These are phyloP conservation scores for Cajanus cajan DNA, from an alignment of 306 rosid species.

Conservation along the genomic window DNA sequence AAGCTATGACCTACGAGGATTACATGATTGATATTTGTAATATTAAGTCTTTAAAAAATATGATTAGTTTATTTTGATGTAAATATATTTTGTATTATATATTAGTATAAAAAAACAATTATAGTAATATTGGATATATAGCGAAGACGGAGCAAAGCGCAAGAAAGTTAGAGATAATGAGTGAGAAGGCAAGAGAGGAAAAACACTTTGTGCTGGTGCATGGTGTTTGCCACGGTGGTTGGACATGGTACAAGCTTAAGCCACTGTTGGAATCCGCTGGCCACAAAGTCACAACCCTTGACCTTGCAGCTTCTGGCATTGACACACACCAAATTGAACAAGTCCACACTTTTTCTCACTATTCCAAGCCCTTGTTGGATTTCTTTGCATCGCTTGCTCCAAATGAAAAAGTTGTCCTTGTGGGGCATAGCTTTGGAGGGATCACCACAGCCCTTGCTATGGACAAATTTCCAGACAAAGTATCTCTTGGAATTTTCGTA, in stretches of 20 bases:
- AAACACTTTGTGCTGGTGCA: slow-evolving; percentile 67
- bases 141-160: not conserved
- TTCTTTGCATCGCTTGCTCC: slow-evolving; percentile 43
- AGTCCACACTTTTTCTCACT: slow-evolving; percentile 38
- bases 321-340: slow-evolving; percentile 39
- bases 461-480: slow-evolving; percentile 52
- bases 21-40: too few species aligned
- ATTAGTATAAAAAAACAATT: too few species aligned
- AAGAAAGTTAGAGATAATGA: not conserved
- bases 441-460: slow-evolving; percentile 58
- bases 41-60: too few species aligned
- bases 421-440: slow-evolving; percentile 77
- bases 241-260: slow-evolving; percentile 71
- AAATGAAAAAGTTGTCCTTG: slow-evolving; percentile 55
- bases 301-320: slow-evolving; percentile 60
- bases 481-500: slow-evolving; percentile 46
- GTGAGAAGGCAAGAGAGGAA: slow-evolving; percentile 6
- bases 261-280: slow-evolving; percentile 48
- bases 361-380: slow-evolving; percentile 58
- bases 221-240: slow-evolving; percentile 62
- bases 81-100: too few species aligned
- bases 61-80: too few species aligned
- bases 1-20: too few species aligned
- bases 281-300: slow-evolving; percentile 52
- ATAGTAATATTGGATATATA: too few species aligned